Evolutionary conservation across 108 stramenopile species (phyloP).

Genomic region (Cyclotella baltica): DNA sequence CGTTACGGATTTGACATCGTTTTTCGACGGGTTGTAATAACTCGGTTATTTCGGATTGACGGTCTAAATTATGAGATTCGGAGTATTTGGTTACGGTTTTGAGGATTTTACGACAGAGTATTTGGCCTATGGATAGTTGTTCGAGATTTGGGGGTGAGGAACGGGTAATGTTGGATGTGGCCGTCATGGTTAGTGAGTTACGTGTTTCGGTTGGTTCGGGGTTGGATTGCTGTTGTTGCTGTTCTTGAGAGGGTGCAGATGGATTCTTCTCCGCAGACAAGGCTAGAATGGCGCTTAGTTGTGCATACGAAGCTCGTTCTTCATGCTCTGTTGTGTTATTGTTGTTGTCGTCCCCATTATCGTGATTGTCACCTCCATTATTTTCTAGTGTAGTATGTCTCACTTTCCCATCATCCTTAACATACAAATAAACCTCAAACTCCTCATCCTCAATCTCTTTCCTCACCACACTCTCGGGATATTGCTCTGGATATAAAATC

Average conservation of each 20-base stretch:
- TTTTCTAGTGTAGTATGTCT: neutral
- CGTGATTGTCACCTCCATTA: neutral
- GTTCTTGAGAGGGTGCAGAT: slow-evolving; percentile 19
- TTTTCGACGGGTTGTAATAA: slow-evolving; percentile 52
- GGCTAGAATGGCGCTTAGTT: slow-evolving; percentile 64
- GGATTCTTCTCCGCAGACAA: slow-evolving; percentile 64
- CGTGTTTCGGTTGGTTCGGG: neutral
- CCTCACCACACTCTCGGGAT: slow-evolving; percentile 56
- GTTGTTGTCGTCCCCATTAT: neutral
- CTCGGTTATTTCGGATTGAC: slow-evolving; percentile 56
- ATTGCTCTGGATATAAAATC: slow-evolving; percentile 58
- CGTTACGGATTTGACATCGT: slow-evolving; percentile 39
- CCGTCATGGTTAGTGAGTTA: neutral
- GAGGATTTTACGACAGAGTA: slow-evolving; percentile 55
- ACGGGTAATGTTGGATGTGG: slow-evolving; percentile 7
- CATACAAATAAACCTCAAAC: slow-evolving; percentile 58
- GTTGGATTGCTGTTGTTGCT: slow-evolving; percentile 8
- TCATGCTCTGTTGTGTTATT: neutral
- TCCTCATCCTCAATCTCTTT: slow-evolving; percentile 66
- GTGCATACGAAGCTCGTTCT: slow-evolving; percentile 62
- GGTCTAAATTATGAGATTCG: slow-evolving; percentile 52
- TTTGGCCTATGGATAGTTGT: slow-evolving; percentile 32
- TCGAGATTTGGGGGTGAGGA: neutral
- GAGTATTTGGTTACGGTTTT: slow-evolving; percentile 57
- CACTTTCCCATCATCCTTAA: slow-evolving; percentile 17